Evolutionary conservation across 495 filamentous ascomycete species (phyloP), one percentile per base, ranked within the genome.

Genomic region (Neurospora sp.): DNA sequence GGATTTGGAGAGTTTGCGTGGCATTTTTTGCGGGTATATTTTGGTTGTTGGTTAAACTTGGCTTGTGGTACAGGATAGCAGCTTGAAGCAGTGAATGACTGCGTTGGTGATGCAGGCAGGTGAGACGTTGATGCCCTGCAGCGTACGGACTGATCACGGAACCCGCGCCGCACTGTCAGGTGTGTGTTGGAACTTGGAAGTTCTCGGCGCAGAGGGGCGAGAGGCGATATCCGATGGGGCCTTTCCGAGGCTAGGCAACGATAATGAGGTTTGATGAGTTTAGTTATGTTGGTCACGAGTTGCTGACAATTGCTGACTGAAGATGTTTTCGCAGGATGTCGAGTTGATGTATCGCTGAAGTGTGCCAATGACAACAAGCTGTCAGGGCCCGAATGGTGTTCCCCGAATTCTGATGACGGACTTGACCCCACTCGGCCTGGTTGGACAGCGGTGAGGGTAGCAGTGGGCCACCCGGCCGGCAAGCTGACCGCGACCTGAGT

Each of bases 1-100:
- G 70, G 44, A 35, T 65, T 71, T 71, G 45, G 70, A 71, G 70
- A 71, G 70, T 41, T 71, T 71, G 42, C 70, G 70, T 35, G 70
- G 70, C 70, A 71, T 71, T 35, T n/a, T 59, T 59, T 16, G 41
- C 1, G 39, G 39, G 16, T n/a, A 7, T 42, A 18, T 18, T 42
- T 18, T 44, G 41, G 41, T 35, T 44, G 41, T 42, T 8, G 42
- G 6, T n/a, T n/a, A 8, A 8, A 47, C 44, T 20, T 47, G 18
- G 44, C 18, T 47, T 22, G 45, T 47, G 9, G 12, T 22, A 12
- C 4, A 9, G 42, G 18, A 20, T 20, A 9, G 42, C 7, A 4
- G 42, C 7, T 4, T 45, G 42, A 8, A 4, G 45, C 45, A 61
- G n/a, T 14, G 53, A 20, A 22, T 61, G 53, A 20, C 53, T 61